These are phyloP conservation scores for Purshia tridentata DNA, from an alignment of 306 rosid species.

Conservation along the genomic window DNA sequence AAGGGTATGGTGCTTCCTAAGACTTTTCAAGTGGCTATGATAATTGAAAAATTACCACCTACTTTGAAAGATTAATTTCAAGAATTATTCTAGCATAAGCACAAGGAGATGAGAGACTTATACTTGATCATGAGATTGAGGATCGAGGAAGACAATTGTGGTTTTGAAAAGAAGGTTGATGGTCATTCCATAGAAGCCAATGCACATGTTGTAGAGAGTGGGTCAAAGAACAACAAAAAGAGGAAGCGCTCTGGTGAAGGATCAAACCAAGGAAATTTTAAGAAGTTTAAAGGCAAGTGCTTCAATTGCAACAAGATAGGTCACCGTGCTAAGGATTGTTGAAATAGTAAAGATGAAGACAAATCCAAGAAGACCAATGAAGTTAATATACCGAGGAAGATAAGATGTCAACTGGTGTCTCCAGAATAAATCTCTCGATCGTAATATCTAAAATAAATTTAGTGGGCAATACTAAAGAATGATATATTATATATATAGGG, in stretches of 20 bases:
- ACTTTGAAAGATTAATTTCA: not conserved
- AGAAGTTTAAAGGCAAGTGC: not conserved
- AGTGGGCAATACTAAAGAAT: not conserved
- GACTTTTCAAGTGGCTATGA: not conserved
- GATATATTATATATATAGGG: no score
- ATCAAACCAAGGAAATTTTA: not conserved
- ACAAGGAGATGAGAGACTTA: not conserved
- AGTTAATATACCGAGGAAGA: not conserved
- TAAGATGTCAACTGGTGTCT: not conserved
- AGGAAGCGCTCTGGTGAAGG: not conserved
- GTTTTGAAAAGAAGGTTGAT: no score
- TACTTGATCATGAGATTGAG: not conserved
- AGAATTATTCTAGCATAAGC: not conserved
- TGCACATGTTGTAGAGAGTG: not conserved
- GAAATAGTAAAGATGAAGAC: not conserved
- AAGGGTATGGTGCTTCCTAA: not conserved
- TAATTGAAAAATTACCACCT: not conserved
- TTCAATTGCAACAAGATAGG: not conserved
- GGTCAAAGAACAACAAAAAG: not conserved
- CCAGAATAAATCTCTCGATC: not conserved
- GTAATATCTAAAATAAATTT: not conserved
- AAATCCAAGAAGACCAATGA: not conserved
- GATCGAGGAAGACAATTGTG: no score
- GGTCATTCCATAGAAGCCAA: not conserved
- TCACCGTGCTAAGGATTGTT: not conserved